phyloP scores from a whole-genome alignment of 2,329 filamentous ascomycete genomes.

The Phaeoacremonium minimum region DNA sequence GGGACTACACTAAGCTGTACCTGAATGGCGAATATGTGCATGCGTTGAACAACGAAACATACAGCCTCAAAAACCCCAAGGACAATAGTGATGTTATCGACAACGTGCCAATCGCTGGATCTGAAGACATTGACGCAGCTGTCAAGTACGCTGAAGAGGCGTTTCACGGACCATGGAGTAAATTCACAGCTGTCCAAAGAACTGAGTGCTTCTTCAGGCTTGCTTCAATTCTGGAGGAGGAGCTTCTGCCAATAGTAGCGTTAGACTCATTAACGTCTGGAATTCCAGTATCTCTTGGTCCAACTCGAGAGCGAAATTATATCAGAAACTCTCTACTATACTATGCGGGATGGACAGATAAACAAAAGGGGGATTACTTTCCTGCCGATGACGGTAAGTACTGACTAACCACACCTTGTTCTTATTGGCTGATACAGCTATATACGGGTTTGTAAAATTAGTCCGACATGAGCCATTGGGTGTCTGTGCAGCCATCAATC shows the following conservation, averaged over 20 bases:
- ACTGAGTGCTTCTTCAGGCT: background rate
- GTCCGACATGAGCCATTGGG: background rate
- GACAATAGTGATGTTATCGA: background rate
- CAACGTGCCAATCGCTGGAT: background rate
- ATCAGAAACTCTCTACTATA: background rate
- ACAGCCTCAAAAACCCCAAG: background rate
- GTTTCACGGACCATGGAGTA: background rate
- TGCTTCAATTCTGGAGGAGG: background rate
- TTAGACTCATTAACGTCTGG: constrained; percentile 4
- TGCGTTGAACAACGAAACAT: background rate
- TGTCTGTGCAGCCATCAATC: background rate
- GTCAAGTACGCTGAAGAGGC: background rate
- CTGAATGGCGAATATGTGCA: constrained; percentile 8
- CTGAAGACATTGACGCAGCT: background rate
- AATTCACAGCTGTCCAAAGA: background rate
- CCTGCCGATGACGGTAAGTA: no score
- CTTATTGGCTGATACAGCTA: no score
- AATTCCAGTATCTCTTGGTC: constrained; percentile 5
- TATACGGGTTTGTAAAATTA: background rate
- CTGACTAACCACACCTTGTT: no score
- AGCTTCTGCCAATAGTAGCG: background rate
- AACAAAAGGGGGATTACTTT: background rate
- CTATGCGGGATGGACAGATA: background rate
- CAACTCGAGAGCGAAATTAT: constrained; percentile 5
- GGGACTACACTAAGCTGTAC: constrained; percentile 10